Percentiles rank a stretch among this genome's conserved stretches.
Conservation (phyloP, 805 yeast genomes). For the Martiniozyma abietophila region DNA sequence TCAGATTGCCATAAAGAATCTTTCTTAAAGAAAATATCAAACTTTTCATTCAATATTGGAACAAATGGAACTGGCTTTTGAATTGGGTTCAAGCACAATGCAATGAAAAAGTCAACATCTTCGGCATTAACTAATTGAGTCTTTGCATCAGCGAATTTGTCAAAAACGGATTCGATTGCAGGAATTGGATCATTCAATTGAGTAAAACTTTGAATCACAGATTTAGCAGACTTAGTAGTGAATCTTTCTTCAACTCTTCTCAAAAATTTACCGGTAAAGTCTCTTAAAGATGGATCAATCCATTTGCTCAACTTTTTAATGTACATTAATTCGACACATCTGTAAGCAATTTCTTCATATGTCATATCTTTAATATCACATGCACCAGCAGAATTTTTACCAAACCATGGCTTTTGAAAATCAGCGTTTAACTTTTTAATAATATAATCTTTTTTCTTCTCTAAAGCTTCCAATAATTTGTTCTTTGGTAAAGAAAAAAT, state of each 20-base stretch:
- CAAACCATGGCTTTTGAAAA: constrained; percentile 98
- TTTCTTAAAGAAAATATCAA: constrained; percentile 94
- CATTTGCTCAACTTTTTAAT: constrained; percentile 72
- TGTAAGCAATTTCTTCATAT: constrained; percentile 78
- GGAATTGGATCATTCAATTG: constrained; percentile 61
- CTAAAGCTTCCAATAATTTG: constrained; percentile 72
- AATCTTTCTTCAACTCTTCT: constrained; percentile 98
- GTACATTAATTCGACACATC: constrained; percentile 82
- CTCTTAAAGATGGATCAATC: constrained; percentile 82
- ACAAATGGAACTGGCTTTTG: constrained; percentile 98
- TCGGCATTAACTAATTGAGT: constrained; percentile 86
- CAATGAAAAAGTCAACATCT: constrained; percentile 88
- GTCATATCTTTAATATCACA: constrained; percentile 96
- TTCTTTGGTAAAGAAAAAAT: constrained; percentile 86
- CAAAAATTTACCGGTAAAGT: constrained; percentile 76
- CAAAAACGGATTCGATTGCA: constrained; percentile 50
- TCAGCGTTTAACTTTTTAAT: constrained; percentile 83
- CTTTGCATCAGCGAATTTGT: constrained; percentile 63
- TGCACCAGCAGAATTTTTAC: constrained; percentile 62
- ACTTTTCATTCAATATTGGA: constrained; percentile 88
- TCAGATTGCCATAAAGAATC: constrained; percentile 99
- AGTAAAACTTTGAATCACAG: constrained; percentile 65
- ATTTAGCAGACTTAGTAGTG: constrained; percentile 43
- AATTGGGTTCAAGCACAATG: constrained; percentile 67
- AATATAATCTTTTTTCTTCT: constrained; percentile 77